phyloP scores from a whole-genome alignment of 2,329 filamentous ascomycete genomes.

The Lachnellula cervina region DNA sequence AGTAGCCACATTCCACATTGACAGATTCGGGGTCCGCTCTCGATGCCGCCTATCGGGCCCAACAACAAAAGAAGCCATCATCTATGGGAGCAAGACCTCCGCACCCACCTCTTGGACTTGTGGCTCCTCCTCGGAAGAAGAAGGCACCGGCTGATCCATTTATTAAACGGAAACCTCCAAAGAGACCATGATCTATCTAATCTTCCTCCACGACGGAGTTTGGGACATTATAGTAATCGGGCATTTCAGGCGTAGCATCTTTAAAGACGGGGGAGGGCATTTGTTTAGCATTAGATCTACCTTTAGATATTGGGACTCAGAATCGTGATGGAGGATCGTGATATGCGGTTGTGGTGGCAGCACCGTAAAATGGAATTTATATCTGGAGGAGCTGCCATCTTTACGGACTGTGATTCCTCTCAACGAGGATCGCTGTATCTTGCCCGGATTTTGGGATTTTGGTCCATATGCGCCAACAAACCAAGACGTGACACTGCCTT shows the following conservation, averaged over 20 bases:
- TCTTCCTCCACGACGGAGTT: neutral
- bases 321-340: neutral
- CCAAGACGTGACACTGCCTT: too few species aligned
- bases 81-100: constrained; percentile 8
- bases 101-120: constrained; percentile 12
- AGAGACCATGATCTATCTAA: constrained; percentile 8
- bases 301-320: neutral
- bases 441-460: too few species aligned
- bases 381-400: too few species aligned
- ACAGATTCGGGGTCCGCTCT: constrained; percentile 9
- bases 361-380: too few species aligned
- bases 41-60: constrained; percentile 19
- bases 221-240: neutral
- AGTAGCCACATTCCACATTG: neutral
- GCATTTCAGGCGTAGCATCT: neutral
- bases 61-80: constrained; percentile 17
- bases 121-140: constrained; percentile 19
- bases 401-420: too few species aligned
- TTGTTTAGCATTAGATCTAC: neutral
- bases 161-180: constrained; percentile 21
- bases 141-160: constrained; percentile 25
- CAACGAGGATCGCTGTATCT: too few species aligned
- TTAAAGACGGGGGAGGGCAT: neutral
- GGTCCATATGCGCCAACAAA: too few species aligned
- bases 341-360: too few species aligned